Conservation (phyloP, 2,329 filamentous ascomycete species). For the Knufia petricola region DNA sequence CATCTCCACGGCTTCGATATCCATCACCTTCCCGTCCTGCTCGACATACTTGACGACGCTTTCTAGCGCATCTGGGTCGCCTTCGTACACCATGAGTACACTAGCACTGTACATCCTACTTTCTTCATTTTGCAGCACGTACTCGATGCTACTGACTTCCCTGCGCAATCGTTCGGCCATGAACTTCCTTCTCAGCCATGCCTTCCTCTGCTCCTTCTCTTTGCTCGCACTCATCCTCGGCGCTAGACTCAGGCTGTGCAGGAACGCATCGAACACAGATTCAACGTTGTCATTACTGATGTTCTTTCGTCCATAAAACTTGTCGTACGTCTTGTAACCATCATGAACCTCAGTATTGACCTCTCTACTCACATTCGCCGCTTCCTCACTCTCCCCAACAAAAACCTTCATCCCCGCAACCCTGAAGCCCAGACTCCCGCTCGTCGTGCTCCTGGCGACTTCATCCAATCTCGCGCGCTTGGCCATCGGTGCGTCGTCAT, state of each 20-base stretch:
- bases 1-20: slow-evolving; percentile 27
- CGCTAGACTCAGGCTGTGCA: slow-evolving; percentile 32
- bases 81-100: slow-evolving; percentile 57
- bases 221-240: slow-evolving; percentile 25
- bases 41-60: slow-evolving; percentile 38
- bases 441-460: slow-evolving; percentile 51
- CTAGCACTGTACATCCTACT: slow-evolving; percentile 60
- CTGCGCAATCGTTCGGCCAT: slow-evolving; percentile 33
- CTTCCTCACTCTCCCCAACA: slow-evolving; percentile 29
- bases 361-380: slow-evolving; percentile 15
- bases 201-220: slow-evolving; percentile 9
- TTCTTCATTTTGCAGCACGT: slow-evolving; percentile 46
- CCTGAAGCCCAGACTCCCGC: slow-evolving; percentile 50
- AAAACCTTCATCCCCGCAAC: slow-evolving; percentile 58
- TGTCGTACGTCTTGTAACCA: slow-evolving; percentile 53
- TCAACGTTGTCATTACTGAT: slow-evolving; percentile 42
- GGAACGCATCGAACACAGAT: slow-evolving; percentile 49
- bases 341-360: slow-evolving; percentile 32
- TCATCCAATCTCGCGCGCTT: slow-evolving; percentile 52
- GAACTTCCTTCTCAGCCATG: slow-evolving; percentile 28
- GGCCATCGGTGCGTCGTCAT: slow-evolving; percentile 52
- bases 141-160: slow-evolving; percentile 36
- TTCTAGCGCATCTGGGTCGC: slow-evolving; percentile 47
- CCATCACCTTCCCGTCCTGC: slow-evolving; percentile 25
- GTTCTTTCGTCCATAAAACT: slow-evolving; percentile 55